Evolutionary conservation across 192 early-diverging fungal species (phyloP).

Genomic region (Haplosporangium gracile): DNA sequence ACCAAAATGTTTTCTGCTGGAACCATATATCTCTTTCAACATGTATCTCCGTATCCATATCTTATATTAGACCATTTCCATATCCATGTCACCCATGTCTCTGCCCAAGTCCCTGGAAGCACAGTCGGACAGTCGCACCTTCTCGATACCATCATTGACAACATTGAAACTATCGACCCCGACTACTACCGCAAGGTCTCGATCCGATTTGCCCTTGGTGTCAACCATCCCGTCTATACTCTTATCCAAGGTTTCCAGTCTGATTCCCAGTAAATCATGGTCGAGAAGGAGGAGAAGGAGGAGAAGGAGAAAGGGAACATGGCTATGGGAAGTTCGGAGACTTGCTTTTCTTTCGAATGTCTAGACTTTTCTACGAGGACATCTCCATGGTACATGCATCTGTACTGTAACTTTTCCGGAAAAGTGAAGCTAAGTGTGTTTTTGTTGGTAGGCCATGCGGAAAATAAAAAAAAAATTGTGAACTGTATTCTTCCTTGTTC

Average conservation of each 20-base stretch:
- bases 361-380: not conserved
- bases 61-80: slow-evolving; percentile 75
- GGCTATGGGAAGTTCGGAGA: not conserved
- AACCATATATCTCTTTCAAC: not conserved
- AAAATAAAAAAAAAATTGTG: not conserved
- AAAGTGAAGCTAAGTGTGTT: not conserved
- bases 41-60: not conserved
- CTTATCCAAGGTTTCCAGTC: slow-evolving; percentile 15
- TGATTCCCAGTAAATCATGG: not conserved
- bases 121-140: slow-evolving; percentile 79
- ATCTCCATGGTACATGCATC: not conserved
- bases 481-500: not conserved
- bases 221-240: slow-evolving; percentile 55
- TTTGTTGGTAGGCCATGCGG: not conserved
- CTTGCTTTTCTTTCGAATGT: not conserved
- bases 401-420: not conserved
- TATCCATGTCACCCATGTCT: slow-evolving; percentile 79
- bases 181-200: slow-evolving; percentile 77
- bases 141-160: slow-evolving; percentile 76
- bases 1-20: not conserved
- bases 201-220: slow-evolving; percentile 72
- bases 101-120: slow-evolving; percentile 65
- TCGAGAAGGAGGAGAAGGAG: not conserved
- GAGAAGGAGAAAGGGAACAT: not conserved
- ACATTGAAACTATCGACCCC: slow-evolving; percentile 70